phyloP scores from a whole-genome alignment of 164 flowering plant species.

The Stephania yunnanensis region DNA sequence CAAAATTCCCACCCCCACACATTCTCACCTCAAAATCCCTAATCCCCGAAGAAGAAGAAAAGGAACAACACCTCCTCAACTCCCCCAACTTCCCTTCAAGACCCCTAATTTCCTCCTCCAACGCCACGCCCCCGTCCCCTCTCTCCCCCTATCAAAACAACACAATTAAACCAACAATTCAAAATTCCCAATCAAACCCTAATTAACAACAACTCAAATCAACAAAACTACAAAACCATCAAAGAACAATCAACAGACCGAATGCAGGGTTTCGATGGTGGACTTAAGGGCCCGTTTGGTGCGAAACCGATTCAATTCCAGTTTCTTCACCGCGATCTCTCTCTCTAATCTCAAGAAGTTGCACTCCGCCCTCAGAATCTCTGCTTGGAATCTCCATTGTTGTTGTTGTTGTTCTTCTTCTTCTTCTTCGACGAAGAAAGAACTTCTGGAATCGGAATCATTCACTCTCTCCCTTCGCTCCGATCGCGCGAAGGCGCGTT shows the following conservation, averaged over 20 bases:
- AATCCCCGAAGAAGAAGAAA: slow-evolving; percentile 5
- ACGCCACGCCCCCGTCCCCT: slow-evolving; percentile 23
- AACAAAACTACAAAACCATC: background rate
- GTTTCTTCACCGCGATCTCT: slow-evolving; percentile 57
- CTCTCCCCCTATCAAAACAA: slow-evolving; percentile 46
- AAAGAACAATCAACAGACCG: slow-evolving; percentile 30
- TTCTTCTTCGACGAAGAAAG: background rate
- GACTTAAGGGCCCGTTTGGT: slow-evolving; percentile 45
- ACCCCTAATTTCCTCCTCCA: slow-evolving; percentile 58
- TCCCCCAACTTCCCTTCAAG: slow-evolving; percentile 45
- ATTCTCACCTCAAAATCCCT: slow-evolving; percentile 27
- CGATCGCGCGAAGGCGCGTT: slow-evolving; percentile 36
- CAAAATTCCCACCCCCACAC: slow-evolving; percentile 43
- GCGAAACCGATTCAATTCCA: slow-evolving; percentile 44
- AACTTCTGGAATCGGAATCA: slow-evolving; percentile 14
- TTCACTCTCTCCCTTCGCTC: slow-evolving; percentile 41
- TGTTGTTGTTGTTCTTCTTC: slow-evolving; percentile 28
- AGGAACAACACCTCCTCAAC: slow-evolving; percentile 27
- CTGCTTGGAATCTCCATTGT: slow-evolving; percentile 72
- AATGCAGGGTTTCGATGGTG: slow-evolving; percentile 47
- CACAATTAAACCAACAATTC: background rate
- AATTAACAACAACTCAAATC: background rate
- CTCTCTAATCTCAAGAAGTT: slow-evolving; percentile 73
- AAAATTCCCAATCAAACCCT: too few species aligned
- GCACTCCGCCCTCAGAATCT: slow-evolving; percentile 84